Conservation (phyloP, 371 early-diverging fungal species). For the Mucor lusitanicus region DNA sequence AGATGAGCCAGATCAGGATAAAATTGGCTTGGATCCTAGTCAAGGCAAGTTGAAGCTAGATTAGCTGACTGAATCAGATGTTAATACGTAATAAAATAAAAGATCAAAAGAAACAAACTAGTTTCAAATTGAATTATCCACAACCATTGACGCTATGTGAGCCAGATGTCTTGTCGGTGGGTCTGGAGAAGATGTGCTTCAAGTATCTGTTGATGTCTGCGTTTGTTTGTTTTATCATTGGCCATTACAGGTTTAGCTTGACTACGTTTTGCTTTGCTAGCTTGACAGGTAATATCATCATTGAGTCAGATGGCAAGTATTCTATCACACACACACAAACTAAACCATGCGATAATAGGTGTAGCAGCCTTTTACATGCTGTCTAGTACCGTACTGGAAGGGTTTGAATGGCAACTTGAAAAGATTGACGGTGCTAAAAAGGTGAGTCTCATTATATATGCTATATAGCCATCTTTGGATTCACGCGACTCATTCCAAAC, state of each 20-base stretch:
- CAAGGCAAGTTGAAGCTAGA: conserved; percentile 19
- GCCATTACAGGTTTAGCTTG: not conserved
- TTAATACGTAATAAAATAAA: not conserved
- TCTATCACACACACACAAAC: not conserved
- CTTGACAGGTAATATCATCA: not conserved
- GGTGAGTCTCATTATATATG: not conserved
- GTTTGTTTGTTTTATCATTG: not conserved
- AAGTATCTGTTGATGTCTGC: conserved; percentile 6
- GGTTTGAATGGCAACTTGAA: conserved; percentile 5
- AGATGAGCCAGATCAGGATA: conserved; percentile 12
- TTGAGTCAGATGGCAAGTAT: not conserved
- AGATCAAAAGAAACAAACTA: not conserved
- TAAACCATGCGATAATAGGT: not conserved
- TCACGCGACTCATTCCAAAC: not conserved
- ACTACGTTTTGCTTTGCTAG: not conserved
- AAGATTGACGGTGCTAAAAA: conserved; percentile 1
- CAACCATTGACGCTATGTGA: not conserved
- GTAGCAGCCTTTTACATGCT: not conserved
- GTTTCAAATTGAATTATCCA: conserved; percentile 7
- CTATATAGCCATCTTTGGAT: too few relatives aligned
- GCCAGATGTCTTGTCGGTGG: not conserved
- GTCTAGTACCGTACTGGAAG: not conserved
- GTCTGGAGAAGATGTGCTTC: not conserved
- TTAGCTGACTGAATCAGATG: not conserved
- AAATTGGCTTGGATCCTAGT: conserved; percentile 13